Percentiles rank a stretch among this genome's conserved stretches.
Evolutionary conservation across 2,329 filamentous ascomycete species (phyloP).

Genomic region (Alternaria metachromatica): DNA sequence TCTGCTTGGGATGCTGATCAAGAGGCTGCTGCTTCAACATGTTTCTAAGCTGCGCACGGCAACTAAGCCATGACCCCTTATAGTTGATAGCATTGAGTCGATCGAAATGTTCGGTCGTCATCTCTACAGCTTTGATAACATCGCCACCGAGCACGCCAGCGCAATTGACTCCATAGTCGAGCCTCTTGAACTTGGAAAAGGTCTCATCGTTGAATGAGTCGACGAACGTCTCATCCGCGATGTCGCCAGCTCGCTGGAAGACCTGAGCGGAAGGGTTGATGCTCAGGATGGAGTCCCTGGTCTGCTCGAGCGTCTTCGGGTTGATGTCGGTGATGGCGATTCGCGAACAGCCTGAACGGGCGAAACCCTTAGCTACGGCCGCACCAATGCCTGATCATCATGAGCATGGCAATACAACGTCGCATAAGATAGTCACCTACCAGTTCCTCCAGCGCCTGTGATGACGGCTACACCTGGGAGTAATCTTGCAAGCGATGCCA

Average conservation of each 20-base stretch:
- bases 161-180: constrained; percentile 65
- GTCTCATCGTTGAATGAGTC: constrained; percentile 50
- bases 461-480: constrained; percentile 42
- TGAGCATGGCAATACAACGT: not conserved
- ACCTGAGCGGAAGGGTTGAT: constrained; percentile 39
- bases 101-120: constrained; percentile 58
- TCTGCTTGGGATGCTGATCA: constrained; percentile 43
- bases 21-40: constrained; percentile 61
- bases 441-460: constrained; percentile 46
- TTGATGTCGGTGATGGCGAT: constrained; percentile 63
- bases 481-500: constrained; percentile 20
- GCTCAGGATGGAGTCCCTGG: constrained; percentile 26
- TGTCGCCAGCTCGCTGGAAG: constrained; percentile 53
- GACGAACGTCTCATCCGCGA: constrained; percentile 57
- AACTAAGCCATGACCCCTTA: constrained; percentile 64
- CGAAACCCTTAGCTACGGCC: constrained; percentile 60
- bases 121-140: constrained; percentile 55
- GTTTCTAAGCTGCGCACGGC: constrained; percentile 57
- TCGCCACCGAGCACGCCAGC: constrained; percentile 59
- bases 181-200: constrained; percentile 49
- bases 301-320: constrained; percentile 50
- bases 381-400: constrained; percentile 60
- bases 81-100: constrained; percentile 64
- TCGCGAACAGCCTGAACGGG: constrained; percentile 56
- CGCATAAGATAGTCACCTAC: constrained; percentile 15